A percentile compares a stretch with the other conserved stretches of the same genome.
Conservation (phyloP, 192 early-diverging fungal species). For the Gaertneriomyces sp. region DNA sequence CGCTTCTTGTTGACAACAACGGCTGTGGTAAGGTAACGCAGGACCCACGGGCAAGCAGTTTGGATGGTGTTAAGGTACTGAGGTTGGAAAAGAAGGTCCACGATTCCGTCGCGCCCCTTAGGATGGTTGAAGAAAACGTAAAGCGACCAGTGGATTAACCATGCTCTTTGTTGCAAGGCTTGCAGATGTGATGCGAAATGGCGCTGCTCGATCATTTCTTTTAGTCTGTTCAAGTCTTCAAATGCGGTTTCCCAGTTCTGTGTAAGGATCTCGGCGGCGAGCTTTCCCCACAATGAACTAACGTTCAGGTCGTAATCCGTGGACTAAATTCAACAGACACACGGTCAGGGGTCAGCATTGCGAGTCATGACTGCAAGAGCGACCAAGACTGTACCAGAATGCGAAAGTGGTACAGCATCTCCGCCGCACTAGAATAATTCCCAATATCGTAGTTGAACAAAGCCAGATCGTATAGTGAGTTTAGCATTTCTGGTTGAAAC, state of each 20-base stretch:
- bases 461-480: conserved; percentile 81
- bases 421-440: conserved; percentile 85
- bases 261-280: conserved; percentile 89
- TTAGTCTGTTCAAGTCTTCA: conserved; percentile 83
- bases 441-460: conserved; percentile 92
- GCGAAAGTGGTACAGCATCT: conserved; percentile 92
- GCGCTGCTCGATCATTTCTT: conserved; percentile 84
- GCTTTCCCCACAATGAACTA: conserved; percentile 94
- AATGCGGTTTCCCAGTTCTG: conserved; percentile 91
- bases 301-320: conserved; percentile 80
- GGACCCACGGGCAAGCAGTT: conserved; percentile 92
- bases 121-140: conserved; percentile 99
- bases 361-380: background rate
- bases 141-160: conserved; percentile 95
- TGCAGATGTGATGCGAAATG: conserved; percentile 55
- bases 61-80: conserved; percentile 97
- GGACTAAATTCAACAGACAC: conserved; percentile 49
- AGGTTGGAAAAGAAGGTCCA: conserved; percentile 88
- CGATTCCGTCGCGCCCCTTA: conserved; percentile 88
- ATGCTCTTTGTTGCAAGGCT: conserved; percentile 88
- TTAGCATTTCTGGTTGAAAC: conserved; percentile 83
- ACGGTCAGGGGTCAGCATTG: background rate
- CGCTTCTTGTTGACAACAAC: conserved; percentile 86
- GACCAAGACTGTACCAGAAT: conserved; percentile 63
- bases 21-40: conserved; percentile 88